These are phyloP conservation scores for Centella asiatica DNA, from an alignment of 129 eudicot species.

Conservation along the genomic window DNA sequence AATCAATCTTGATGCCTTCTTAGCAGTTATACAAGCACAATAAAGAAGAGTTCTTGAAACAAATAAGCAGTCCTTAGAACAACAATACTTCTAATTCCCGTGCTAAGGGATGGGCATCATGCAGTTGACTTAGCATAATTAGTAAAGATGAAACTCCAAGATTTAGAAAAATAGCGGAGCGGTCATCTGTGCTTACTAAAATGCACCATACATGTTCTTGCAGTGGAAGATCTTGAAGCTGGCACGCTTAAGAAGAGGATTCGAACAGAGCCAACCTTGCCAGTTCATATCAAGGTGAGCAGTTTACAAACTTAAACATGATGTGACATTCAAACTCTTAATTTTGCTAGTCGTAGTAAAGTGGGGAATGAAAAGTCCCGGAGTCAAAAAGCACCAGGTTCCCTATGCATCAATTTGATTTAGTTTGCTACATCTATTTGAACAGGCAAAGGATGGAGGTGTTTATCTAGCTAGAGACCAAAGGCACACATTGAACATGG, in stretches of 20 bases:
- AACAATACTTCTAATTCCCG: too few relatives aligned
- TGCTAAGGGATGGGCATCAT: too few relatives aligned
- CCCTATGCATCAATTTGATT: constrained; percentile 24
- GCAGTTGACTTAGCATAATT: background rate
- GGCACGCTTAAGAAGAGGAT: constrained; percentile 53
- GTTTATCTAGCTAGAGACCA: constrained; percentile 13
- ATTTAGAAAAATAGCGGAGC: too few relatives aligned
- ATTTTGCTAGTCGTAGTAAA: too few relatives aligned
- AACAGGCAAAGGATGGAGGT: constrained; percentile 56
- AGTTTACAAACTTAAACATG: background rate
- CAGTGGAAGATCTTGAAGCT: constrained; percentile 91
- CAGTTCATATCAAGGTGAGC: constrained; percentile 67
- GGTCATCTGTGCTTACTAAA: background rate
- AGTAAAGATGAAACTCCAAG: background rate
- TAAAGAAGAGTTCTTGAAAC: too few relatives aligned
- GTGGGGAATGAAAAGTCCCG: constrained; percentile 9
- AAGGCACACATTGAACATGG: constrained; percentile 13
- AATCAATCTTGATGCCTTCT: too few relatives aligned
- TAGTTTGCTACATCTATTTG: constrained; percentile 28
- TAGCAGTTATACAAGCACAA: too few relatives aligned
- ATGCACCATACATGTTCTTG: constrained; percentile 10
- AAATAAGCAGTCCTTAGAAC: too few relatives aligned
- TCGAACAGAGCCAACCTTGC: constrained; percentile 78
- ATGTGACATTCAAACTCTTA: too few relatives aligned
- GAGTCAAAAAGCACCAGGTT: constrained; percentile 8